Evolutionary conservation across 306 rosid species (phyloP).

Genomic region (Neltuma alba): DNA sequence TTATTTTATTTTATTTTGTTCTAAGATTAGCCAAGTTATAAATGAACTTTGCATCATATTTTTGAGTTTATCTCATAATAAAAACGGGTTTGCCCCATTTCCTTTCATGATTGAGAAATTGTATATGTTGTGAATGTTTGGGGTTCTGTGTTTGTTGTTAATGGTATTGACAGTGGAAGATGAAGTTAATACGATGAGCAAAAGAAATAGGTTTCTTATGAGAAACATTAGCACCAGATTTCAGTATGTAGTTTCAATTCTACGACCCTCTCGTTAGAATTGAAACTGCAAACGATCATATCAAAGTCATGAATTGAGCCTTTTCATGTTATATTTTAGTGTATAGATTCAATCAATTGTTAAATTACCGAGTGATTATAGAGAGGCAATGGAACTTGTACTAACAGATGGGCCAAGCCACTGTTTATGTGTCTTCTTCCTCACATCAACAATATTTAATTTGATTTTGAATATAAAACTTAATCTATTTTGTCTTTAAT

Average conservation of each 20-base stretch:
- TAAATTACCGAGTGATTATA: no score
- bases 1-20: neutral
- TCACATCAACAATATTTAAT: no score
- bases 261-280: no score
- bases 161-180: neutral
- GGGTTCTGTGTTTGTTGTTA: slow-evolving; percentile 6
- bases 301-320: no score
- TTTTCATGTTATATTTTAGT: no score
- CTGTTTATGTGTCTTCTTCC: no score
- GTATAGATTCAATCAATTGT: no score
- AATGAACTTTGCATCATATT: neutral
- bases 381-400: no score
- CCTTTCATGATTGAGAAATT: neutral
- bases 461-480: no score
- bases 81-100: slow-evolving; percentile 1
- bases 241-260: neutral
- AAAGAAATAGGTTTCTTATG: neutral
- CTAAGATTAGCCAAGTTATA: neutral
- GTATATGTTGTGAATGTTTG: neutral
- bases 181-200: neutral
- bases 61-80: slow-evolving; percentile 2
- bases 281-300: neutral
- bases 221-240: neutral
- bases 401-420: no score
- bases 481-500: no score